Evolutionary conservation across 345 rosid species (phyloP), one percentile per base, ranked within the genome.

Genomic region (Ceriops zippeliana): DNA sequence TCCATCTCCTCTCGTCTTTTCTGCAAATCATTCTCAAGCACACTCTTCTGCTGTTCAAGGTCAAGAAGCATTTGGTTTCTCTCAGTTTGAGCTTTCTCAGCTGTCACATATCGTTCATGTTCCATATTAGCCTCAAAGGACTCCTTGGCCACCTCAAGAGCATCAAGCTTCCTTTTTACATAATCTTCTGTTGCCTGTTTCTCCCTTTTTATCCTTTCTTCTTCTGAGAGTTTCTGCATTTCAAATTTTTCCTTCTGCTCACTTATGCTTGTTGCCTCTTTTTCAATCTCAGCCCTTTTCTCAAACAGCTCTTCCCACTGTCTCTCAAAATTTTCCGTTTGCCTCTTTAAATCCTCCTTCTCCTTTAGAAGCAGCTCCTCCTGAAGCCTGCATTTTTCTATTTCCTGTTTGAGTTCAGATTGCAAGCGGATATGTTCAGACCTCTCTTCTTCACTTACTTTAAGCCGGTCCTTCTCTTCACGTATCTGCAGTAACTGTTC

Each of bases 221-320:
- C 93, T 78, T 91, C 98, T n/a, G 68, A 73, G 51, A 70, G 79
- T 52, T 34, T 88, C 71, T 77, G 66, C 68, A 87, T 91, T 75
- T 90, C 93, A 69, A 89, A 76, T 34, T 86, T 88, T 28, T 87
- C 96, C 67, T 71, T 82, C 77, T 77, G 79, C 54, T 78, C 88
- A 68, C 66, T 56, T n/a, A 87, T 52, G 69, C 76, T 80, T 80
- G 73, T 86, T 72, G 78, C 53, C 71, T 85, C 86, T 61, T 79
- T 85, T 79, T 83, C 88, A 49, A 88, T 78, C 76, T 77, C 73
- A 66, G 78, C 70, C 78, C 85, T 88, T 78, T 85, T 91, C 78
- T 83, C 98, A 70, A 91, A 97, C 65, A 95, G 86, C 49, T 85
- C 90, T 58, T 87, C 97, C 99, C 99, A 91, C 70, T 95, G 96